Conservation (phyloP, 2,329 filamentous ascomycete genomes). For the Diaporthe ampelina region DNA sequence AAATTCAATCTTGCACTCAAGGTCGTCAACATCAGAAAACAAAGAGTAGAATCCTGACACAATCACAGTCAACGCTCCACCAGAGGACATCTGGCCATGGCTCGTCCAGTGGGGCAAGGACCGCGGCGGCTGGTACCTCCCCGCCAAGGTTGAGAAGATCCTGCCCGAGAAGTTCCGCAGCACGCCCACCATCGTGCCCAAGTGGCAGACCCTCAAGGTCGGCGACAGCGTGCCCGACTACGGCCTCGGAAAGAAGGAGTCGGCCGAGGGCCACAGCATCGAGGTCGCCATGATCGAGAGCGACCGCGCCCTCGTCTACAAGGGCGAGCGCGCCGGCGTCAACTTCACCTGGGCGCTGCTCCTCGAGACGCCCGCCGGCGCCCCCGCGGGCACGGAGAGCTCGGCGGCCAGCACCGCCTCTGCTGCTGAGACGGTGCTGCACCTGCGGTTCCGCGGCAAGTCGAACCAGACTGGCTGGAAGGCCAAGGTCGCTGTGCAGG, state of each 20-base stretch:
- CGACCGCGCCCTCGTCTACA: constrained; percentile 36
- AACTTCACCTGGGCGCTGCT: constrained; percentile 37
- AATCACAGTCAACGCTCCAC: constrained; percentile 5
- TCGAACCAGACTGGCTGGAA: constrained; percentile 35
- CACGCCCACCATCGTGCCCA: constrained; percentile 27
- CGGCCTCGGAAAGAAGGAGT: constrained; percentile 22
- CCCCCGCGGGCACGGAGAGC: not conserved
- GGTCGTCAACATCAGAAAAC: not conserved
- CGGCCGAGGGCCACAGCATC: constrained; percentile 10
- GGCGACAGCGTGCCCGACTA: constrained; percentile 36
- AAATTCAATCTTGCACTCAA: not conserved
- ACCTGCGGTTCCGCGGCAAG: constrained; percentile 30
- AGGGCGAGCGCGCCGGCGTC: constrained; percentile 31
- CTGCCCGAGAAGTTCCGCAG: constrained; percentile 32
- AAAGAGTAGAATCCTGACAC: not conserved
- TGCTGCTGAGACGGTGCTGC: constrained; percentile 28
- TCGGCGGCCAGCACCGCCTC: constrained; percentile 16
- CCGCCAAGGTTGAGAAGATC: constrained; percentile 28
- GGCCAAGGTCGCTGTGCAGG: constrained; percentile 32
- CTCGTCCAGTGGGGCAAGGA: constrained; percentile 36
- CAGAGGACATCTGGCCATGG: constrained; percentile 34
- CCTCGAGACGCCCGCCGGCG: constrained; percentile 25
- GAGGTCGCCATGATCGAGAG: constrained; percentile 32
- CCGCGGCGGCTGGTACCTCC: constrained; percentile 37
- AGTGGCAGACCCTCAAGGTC: constrained; percentile 31